phyloP scores from a whole-genome alignment of 2,329 filamentous ascomycete genomes.

The Cercospora zeae-maydis region DNA sequence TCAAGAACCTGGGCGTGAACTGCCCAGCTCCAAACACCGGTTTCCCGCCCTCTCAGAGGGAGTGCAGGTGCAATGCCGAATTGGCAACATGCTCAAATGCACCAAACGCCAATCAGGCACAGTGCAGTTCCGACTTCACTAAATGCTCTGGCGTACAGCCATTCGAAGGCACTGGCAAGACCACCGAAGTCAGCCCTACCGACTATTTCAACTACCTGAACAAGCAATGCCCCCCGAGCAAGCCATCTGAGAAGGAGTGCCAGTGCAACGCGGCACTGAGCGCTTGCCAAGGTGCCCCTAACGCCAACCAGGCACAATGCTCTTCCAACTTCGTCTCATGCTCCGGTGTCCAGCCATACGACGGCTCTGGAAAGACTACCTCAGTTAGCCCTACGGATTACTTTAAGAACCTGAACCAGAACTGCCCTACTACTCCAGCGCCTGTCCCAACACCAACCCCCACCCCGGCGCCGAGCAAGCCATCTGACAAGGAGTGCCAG shows the following conservation, averaged over 20 bases:
- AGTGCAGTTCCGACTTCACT: not conserved
- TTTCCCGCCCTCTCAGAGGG: too few species aligned
- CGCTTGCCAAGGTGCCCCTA: not conserved
- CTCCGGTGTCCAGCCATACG: not conserved
- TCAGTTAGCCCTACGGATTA: not conserved
- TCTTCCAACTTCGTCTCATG: not conserved
- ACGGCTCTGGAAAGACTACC: not conserved
- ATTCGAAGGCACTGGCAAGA: not conserved
- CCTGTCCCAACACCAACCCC: not conserved
- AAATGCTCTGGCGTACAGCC: not conserved
- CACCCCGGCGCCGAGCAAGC: not conserved
- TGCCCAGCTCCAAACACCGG: too few species aligned
- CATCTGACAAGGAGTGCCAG: not conserved
- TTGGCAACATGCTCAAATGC: not conserved
- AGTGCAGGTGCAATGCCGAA: not conserved
- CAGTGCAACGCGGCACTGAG: not conserved
- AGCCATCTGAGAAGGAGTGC: not conserved
- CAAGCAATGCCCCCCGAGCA: not conserved
- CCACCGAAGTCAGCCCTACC: not conserved
- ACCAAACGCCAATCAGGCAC: not conserved
- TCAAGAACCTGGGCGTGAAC: not conserved
- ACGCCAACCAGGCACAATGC: not conserved
- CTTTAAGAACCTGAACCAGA: not conserved
- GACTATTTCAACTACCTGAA: not conserved
- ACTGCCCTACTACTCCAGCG: not conserved